These are phyloP conservation scores for Prunus kanzakura DNA, from an alignment of 306 rosid species.

Conservation along the genomic window DNA sequence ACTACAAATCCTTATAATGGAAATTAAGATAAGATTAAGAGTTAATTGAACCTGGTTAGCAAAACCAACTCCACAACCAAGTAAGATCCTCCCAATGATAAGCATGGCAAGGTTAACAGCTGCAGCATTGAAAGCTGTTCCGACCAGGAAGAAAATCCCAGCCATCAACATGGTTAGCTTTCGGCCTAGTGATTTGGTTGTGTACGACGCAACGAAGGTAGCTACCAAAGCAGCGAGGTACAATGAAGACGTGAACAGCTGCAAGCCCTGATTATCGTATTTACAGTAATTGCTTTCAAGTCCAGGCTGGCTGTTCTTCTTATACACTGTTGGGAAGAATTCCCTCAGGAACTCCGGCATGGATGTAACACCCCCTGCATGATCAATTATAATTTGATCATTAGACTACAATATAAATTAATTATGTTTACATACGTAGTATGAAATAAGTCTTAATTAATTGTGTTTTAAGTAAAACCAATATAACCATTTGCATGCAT, in stretches of 20 bases:
- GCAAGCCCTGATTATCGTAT: constrained; percentile 50
- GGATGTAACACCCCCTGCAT: constrained; percentile 56
- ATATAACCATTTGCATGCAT: neutral
- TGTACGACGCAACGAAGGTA: constrained; percentile 48
- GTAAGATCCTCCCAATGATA: constrained; percentile 56
- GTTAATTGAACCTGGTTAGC: constrained; percentile 49
- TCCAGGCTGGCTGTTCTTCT: constrained; percentile 22
- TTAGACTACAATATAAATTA: too few species aligned
- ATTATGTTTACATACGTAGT: neutral
- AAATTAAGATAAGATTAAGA: neutral
- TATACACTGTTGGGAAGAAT: constrained; percentile 46
- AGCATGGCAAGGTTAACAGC: constrained; percentile 60
- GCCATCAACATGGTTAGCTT: constrained; percentile 59
- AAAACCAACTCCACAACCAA: constrained; percentile 75
- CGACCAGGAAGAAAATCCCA: constrained; percentile 48
- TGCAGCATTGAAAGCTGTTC: constrained; percentile 42
- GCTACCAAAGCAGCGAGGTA: constrained; percentile 52
- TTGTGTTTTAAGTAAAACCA: neutral
- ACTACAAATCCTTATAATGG: too few species aligned
- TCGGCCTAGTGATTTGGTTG: constrained; percentile 46
- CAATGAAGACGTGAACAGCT: constrained; percentile 56
- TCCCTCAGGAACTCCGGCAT: constrained; percentile 46
- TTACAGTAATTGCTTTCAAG: constrained; percentile 55
- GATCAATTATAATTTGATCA: too few species aligned
- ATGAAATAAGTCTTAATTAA: neutral